Conservation (phyloP, 106 monocot genomes). For the Amphibolis antarctica region DNA sequence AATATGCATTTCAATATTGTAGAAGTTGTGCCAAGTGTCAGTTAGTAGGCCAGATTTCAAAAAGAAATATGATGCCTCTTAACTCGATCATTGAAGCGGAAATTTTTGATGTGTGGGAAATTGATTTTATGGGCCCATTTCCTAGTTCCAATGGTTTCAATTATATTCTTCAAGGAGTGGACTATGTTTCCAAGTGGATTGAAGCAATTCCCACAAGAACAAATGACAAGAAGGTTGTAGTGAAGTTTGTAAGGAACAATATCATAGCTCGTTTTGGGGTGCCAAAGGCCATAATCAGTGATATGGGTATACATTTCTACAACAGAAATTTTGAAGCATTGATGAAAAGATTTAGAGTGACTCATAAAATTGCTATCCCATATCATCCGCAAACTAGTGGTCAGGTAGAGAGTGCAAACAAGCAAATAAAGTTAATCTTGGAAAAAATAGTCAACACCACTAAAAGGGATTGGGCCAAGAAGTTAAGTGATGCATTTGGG, state of each 20-base stretch:
- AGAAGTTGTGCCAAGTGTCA: not conserved
- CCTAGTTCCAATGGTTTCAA: not conserved
- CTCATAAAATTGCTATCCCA: no score
- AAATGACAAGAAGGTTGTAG: not conserved
- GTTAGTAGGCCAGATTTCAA: not conserved
- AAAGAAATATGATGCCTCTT: conserved; percentile 1
- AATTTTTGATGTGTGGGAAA: conserved; percentile 9
- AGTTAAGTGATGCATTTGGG: conserved; percentile 1
- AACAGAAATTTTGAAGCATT: not conserved
- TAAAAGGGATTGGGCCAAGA: not conserved
- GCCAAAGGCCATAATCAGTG: not conserved
- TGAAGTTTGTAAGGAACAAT: conserved; percentile 1
- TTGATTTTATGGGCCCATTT: conserved; percentile 11
- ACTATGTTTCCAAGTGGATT: conserved; percentile 6
- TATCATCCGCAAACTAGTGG: conserved; percentile 5
- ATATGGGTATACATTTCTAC: conserved; percentile 3
- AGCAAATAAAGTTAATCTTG: not conserved
- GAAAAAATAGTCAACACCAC: not conserved
- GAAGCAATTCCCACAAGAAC: not conserved
- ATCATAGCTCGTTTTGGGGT: not conserved
- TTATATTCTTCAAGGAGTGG: conserved; percentile 2
- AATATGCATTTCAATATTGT: not conserved
- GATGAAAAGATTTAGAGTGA: not conserved
- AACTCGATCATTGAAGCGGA: not conserved
- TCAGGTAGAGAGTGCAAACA: not conserved